phyloP scores from a whole-genome alignment of 78 protist species.

The Chrysochromulina tobinii region DNA sequence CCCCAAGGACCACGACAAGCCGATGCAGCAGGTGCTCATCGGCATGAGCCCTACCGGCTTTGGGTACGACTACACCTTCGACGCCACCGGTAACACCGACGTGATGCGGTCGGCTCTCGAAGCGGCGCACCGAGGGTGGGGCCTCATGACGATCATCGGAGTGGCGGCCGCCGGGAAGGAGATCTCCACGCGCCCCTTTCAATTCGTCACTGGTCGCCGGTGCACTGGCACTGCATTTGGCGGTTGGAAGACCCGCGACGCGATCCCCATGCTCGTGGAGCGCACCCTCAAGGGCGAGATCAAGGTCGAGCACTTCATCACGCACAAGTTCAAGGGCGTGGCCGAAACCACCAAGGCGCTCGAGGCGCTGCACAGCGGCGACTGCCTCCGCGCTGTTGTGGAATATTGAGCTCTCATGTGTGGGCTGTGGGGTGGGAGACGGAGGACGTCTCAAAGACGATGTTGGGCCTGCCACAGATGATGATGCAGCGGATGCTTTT shows the following conservation, averaged over 20 bases:
- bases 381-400: constrained; percentile 24
- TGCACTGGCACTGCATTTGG: constrained; percentile 64
- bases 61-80: neutral
- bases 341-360: neutral
- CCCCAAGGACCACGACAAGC: neutral
- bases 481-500: no score
- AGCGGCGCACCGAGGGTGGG: constrained; percentile 88
- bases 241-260: constrained; percentile 50
- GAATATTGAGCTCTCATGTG: neutral
- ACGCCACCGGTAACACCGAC: neutral
- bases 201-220: constrained; percentile 88
- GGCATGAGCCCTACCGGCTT: neutral
- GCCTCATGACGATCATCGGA: constrained; percentile 58
- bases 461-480: no score
- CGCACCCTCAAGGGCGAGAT: neutral
- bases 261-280: neutral
- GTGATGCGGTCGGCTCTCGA: constrained; percentile 75
- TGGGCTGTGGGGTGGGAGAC: no score
- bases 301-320: constrained; percentile 7
- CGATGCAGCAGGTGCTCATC: neutral
- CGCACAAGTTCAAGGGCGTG: neutral
- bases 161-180: constrained; percentile 84
- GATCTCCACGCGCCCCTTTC: constrained; percentile 92
- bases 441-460: no score
- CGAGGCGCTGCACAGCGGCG: constrained; percentile 25